Percentiles rank a stretch among this genome's conserved stretches.
These are phyloP conservation scores for Kregervanrija delftensis DNA, from an alignment of 805 yeast genomes.

Conservation along the genomic window DNA sequence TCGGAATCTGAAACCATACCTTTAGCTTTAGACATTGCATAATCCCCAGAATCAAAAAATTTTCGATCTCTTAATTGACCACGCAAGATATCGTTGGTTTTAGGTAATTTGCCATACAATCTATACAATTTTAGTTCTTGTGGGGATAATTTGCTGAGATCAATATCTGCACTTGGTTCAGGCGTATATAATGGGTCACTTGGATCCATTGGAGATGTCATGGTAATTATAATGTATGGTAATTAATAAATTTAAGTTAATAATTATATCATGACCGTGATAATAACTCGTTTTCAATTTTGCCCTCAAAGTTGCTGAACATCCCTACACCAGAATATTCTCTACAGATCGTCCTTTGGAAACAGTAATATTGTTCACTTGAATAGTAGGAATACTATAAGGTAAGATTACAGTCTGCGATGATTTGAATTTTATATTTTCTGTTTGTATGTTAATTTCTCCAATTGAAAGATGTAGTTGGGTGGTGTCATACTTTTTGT, in stretches of 20 bases:
- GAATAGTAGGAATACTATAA: no score
- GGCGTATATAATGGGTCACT: conserved; percentile 47
- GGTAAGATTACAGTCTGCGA: no score
- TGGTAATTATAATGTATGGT: conserved; percentile 8
- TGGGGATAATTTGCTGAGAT: conserved; percentile 54
- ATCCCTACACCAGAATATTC: no score
- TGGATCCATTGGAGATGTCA: conserved; percentile 14
- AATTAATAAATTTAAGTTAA: no score
- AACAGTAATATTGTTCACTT: no score
- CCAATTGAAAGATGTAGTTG: conserved; percentile 4
- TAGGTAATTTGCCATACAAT: conserved; percentile 81
- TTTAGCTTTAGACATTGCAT: conserved; percentile 68
- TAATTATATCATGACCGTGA: neutral
- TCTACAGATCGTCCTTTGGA: no score
- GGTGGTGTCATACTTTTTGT: neutral
- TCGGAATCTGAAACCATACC: conserved; percentile 32
- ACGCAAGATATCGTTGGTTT: conserved; percentile 67
- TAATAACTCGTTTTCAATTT: no score
- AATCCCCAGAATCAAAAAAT: conserved; percentile 91
- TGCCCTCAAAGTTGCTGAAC: no score
- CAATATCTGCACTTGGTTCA: conserved; percentile 27
- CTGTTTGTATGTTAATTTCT: no score
- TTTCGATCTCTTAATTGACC: conserved; percentile 80
- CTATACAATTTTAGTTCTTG: conserved; percentile 75
- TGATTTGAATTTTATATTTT: no score